Conservation (phyloP, 1,284 basidiomycete genomes). For the Boletus calvinii region DNA sequence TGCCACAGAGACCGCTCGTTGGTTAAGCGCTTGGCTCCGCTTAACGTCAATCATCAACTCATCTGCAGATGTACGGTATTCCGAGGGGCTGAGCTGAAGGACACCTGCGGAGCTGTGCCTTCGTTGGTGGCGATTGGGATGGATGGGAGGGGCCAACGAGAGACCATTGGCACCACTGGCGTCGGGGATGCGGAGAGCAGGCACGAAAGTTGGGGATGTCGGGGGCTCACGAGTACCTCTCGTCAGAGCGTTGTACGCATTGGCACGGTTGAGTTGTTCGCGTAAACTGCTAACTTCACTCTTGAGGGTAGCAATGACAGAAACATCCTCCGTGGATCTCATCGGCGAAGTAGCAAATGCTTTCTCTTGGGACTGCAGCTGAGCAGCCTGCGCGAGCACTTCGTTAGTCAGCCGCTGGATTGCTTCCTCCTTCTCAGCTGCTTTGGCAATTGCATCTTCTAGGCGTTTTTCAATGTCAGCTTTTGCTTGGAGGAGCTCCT, state of each 20-base stretch:
- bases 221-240: constrained; percentile 72
- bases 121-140: constrained; percentile 62
- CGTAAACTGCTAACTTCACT: constrained; percentile 89
- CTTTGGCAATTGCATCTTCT: constrained; percentile 73
- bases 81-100: constrained; percentile 59
- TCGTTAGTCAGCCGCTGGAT: constrained; percentile 84
- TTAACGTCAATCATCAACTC: constrained; percentile 79
- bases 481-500: constrained; percentile 78
- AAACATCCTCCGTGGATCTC: constrained; percentile 76
- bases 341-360: constrained; percentile 58
- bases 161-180: constrained; percentile 43
- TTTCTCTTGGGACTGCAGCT: constrained; percentile 81
- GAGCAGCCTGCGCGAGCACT: constrained; percentile 67
- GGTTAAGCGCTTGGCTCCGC: constrained; percentile 72
- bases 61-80: constrained; percentile 71
- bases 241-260: constrained; percentile 84
- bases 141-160: constrained; percentile 31
- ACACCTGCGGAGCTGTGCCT: constrained; percentile 85
- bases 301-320: constrained; percentile 86
- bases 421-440: constrained; percentile 81
- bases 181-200: constrained; percentile 61
- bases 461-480: constrained; percentile 80
- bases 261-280: constrained; percentile 94
- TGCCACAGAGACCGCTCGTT: constrained; percentile 91
- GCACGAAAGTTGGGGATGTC: constrained; percentile 79